Base-by-base conservation (phyloP, 306 rosid species). In the Cicer arietinum region DNA sequence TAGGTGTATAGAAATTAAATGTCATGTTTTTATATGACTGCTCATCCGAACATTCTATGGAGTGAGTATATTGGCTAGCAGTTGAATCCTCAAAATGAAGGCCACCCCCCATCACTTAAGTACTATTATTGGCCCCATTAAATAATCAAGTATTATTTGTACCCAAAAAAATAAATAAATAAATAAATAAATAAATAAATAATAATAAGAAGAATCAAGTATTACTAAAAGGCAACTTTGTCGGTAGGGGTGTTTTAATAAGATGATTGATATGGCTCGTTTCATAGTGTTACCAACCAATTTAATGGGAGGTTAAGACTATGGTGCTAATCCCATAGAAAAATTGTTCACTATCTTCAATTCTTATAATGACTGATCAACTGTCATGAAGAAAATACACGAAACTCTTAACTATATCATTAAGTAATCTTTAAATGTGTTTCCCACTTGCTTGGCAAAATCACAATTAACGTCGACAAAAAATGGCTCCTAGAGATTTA, bases 321-420 rank as follows among this genome's bases (percentile, higher is more conserved):
- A 76, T 56, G 16, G 78, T 46, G 48, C 58, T 9, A 10, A 46
- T 72, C 25, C 17, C 0, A 67, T 44, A 16, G 7, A 53, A 74
- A 74, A 71, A 47, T 74, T 54, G 67, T 37, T 44, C 48, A 47
- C 40, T 43, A 62, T 65, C 76, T 78, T 85, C 1, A 81, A 74
- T 81, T 58, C 69, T 65, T 51, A 85, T 8, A 65, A 71, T 64
- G 76, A 69, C 69, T 13, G 3, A 74, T 69, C 83, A 85, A 48
- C 79, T 47, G 62, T 56, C 67, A 65, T 56, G 71, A 44, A 78
- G 78, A 79, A 66, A 79, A 74, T 14, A 30, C 17, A 61, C 51
- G 35, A 18, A 53, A 41, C 71, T 68, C 73, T 7, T 54, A 77
- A 73, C 76, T 77, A 52, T 10, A 72, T 73, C 6, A 30, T 12